These are phyloP conservation scores for Termitomyces sp. DNA, from an alignment of 768 basidiomycete species.

Conservation along the genomic window DNA sequence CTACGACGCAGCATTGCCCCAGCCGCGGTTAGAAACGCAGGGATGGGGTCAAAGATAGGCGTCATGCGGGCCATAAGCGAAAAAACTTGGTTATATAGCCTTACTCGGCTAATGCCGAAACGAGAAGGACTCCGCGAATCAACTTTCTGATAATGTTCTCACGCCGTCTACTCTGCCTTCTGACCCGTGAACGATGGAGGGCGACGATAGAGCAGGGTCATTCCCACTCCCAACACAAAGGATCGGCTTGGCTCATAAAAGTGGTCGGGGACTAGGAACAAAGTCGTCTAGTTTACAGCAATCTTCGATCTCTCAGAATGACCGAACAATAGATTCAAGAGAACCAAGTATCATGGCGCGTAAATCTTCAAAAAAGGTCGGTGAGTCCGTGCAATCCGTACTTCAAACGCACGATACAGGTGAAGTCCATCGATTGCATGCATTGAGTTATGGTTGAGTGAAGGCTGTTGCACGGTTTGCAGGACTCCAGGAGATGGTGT, in stretches of 20 bases:
- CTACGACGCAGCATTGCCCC: constrained; percentile 37
- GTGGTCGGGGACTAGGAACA: not conserved
- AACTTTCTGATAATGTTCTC: not conserved
- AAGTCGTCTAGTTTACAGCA: not conserved
- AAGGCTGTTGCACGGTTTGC: not conserved
- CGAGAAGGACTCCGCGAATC: not conserved
- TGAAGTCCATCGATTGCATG: not conserved
- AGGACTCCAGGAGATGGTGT: not conserved
- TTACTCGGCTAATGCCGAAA: constrained; percentile 10
- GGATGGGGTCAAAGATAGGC: constrained; percentile 16
- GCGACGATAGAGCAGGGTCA: not conserved
- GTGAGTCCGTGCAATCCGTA: not conserved
- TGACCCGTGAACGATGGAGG: not conserved
- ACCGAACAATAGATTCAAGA: constrained; percentile 7
- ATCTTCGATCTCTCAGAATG: not conserved
- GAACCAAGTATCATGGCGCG: constrained; percentile 4
- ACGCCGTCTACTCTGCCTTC: not conserved
- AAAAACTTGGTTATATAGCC: constrained; percentile 1
- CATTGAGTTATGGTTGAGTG: not conserved
- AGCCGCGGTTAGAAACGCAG: constrained; percentile 22
- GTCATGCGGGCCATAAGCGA: constrained; percentile 2
- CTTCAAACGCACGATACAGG: not conserved
- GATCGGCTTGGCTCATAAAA: not conserved
- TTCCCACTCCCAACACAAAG: not conserved
- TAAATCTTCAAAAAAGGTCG: constrained; percentile 4